These are phyloP conservation scores for Xylaria arbuscula DNA, from an alignment of 2,329 filamentous ascomycete species.

Conservation along the genomic window DNA sequence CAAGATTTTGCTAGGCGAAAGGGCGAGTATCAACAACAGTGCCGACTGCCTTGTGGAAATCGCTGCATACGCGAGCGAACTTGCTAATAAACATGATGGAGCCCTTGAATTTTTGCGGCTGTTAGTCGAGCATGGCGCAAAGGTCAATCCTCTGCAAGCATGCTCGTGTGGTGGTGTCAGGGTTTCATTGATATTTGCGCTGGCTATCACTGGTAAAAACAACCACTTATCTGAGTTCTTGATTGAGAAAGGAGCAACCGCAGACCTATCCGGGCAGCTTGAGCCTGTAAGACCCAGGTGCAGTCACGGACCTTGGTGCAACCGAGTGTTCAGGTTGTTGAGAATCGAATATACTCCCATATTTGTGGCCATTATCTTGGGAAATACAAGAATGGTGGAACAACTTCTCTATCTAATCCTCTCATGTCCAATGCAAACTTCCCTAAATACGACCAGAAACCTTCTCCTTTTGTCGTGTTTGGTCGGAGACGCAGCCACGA, in stretches of 20 bases:
- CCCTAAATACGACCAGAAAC: too few relatives aligned
- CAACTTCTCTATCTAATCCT: too few relatives aligned
- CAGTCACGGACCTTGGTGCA: too few relatives aligned
- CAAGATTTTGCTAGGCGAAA: background rate
- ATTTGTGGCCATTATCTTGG: too few relatives aligned
- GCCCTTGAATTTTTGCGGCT: slow-evolving; percentile 3
- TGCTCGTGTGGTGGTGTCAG: background rate
- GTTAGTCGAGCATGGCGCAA: slow-evolving; percentile 9
- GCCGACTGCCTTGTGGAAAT: too few relatives aligned
- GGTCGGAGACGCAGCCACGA: too few relatives aligned
- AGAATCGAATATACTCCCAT: background rate
- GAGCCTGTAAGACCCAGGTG: too few relatives aligned
- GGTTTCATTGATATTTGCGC: background rate
- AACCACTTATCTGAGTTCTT: slow-evolving; percentile 2
- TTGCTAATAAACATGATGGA: background rate
- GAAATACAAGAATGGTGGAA: too few relatives aligned
- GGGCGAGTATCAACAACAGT: background rate
- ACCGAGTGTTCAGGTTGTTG: too few relatives aligned
- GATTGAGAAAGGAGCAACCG: slow-evolving; percentile 12
- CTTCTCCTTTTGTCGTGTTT: too few relatives aligned
- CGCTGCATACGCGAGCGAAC: background rate
- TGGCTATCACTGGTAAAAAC: background rate
- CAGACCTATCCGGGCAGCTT: too few relatives aligned
- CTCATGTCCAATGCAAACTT: too few relatives aligned
- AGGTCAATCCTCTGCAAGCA: background rate